Evolutionary conservation across 108 stramenopile genomes (phyloP).

Genomic region (Cyclotella atomus): DNA sequence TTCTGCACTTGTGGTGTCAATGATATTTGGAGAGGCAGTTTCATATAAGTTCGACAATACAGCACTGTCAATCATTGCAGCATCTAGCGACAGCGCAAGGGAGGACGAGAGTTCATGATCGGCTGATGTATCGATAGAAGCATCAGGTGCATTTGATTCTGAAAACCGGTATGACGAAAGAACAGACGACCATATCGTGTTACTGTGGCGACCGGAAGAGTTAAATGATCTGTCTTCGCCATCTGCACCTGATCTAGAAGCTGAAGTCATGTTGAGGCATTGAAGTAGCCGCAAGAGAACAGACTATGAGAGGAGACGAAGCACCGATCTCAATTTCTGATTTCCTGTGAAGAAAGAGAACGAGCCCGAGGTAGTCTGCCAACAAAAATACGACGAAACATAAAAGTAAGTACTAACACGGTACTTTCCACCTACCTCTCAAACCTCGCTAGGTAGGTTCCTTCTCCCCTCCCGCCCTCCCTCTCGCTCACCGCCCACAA

Average conservation of each 20-base stretch:
- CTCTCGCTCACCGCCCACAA: too few relatives aligned
- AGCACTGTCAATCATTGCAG: conserved; percentile 27
- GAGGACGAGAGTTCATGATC: not conserved
- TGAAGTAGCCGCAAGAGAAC: too few relatives aligned
- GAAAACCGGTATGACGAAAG: conserved; percentile 1
- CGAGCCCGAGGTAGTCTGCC: too few relatives aligned
- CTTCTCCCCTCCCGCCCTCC: too few relatives aligned
- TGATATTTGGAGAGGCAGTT: not conserved
- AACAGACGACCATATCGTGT: conserved; percentile 19
- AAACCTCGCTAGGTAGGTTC: too few relatives aligned
- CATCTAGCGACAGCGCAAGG: conserved; percentile 9
- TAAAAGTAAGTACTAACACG: too few relatives aligned
- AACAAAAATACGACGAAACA: too few relatives aligned
- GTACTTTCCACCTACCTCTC: too few relatives aligned
- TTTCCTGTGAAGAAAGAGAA: too few relatives aligned
- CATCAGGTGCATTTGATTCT: not conserved
- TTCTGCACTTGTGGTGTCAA: not conserved
- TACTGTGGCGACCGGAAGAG: not conserved
- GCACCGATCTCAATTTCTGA: too few relatives aligned
- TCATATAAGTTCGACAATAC: not conserved
- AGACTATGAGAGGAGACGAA: too few relatives aligned
- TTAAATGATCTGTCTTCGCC: not conserved
- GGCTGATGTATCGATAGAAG: not conserved
- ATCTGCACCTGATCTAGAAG: not conserved
- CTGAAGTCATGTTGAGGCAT: too few relatives aligned